phyloP scores from a whole-genome alignment of 441 rosid species.

The Croton setiger region DNA sequence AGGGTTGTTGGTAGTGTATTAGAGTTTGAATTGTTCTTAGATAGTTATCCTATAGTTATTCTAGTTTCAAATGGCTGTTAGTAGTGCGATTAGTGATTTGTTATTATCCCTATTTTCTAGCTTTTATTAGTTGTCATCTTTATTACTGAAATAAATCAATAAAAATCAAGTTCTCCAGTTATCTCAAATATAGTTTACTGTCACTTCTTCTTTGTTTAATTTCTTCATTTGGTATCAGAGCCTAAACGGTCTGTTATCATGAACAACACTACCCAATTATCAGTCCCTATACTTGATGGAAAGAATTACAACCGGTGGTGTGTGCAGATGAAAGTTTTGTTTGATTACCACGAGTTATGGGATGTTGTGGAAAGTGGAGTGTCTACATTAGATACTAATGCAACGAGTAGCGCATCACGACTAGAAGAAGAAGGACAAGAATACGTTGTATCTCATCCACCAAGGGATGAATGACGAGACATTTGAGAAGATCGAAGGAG shows the following conservation, averaged over 20 bases:
- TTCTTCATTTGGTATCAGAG: background rate
- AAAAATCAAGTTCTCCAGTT: no score
- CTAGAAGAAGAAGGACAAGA: constrained; percentile 5
- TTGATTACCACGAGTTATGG: background rate
- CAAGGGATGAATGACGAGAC: background rate
- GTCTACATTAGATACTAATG: background rate
- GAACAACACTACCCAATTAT: background rate
- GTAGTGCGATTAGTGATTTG: no score
- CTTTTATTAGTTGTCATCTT: no score
- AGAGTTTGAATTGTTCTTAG: no score
- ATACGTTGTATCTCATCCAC: background rate
- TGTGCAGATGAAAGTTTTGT: background rate
- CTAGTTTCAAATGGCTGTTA: no score
- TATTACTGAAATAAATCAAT: no score
- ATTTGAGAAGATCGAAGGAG: background rate
- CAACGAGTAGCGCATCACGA: background rate
- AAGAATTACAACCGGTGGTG: background rate
- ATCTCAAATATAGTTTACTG: background rate
- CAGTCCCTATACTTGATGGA: background rate
- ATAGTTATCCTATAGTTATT: no score
- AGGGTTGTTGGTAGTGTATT: no score
- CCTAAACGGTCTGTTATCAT: background rate
- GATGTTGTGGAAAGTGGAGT: background rate
- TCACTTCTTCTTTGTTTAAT: background rate
- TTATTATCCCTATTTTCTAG: no score